Percentiles rank a stretch among this genome's conserved stretches.
Conservation (phyloP, 257 asterid genomes). For the Rauvolfia tetraphylla region DNA sequence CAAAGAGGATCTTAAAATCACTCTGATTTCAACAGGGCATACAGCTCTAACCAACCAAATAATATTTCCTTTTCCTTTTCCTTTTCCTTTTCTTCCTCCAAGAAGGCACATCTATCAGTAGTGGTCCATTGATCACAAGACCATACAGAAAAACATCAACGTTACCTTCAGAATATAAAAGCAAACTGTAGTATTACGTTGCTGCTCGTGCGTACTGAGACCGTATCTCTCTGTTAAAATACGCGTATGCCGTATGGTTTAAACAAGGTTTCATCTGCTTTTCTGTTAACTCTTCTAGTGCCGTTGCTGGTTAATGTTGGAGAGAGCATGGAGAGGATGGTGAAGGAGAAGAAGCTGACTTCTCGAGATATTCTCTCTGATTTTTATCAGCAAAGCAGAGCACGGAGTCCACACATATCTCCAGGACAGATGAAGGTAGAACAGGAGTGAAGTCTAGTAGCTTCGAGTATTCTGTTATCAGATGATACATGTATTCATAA, state of each 20-base stretch:
- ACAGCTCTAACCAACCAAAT: too few relatives aligned
- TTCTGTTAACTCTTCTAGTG: background rate
- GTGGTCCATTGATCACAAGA: too few relatives aligned
- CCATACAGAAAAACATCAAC: background rate
- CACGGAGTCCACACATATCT: constrained; percentile 48
- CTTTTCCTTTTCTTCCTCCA: too few relatives aligned
- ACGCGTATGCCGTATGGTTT: background rate
- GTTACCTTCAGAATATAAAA: background rate
- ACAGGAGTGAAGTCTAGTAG: constrained; percentile 50
- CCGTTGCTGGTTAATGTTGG: constrained; percentile 11
- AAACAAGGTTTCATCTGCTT: background rate
- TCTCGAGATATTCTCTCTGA: constrained; percentile 40
- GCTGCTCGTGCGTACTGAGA: too few relatives aligned
- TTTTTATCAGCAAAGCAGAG: constrained; percentile 59
- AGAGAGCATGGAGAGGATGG: constrained; percentile 44
- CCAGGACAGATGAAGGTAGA: constrained; percentile 40
- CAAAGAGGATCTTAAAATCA: too few relatives aligned
- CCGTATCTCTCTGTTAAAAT: background rate
- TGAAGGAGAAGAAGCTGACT: constrained; percentile 38
- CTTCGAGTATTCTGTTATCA: constrained; percentile 47
- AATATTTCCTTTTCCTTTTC: too few relatives aligned
- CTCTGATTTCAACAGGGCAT: too few relatives aligned
- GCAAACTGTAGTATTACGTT: background rate
- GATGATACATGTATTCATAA: constrained; percentile 72
- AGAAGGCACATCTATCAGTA: too few relatives aligned